These are phyloP conservation scores for Trametes cingulata DNA, from an alignment of 768 basidiomycete genomes.

Conservation along the genomic window DNA sequence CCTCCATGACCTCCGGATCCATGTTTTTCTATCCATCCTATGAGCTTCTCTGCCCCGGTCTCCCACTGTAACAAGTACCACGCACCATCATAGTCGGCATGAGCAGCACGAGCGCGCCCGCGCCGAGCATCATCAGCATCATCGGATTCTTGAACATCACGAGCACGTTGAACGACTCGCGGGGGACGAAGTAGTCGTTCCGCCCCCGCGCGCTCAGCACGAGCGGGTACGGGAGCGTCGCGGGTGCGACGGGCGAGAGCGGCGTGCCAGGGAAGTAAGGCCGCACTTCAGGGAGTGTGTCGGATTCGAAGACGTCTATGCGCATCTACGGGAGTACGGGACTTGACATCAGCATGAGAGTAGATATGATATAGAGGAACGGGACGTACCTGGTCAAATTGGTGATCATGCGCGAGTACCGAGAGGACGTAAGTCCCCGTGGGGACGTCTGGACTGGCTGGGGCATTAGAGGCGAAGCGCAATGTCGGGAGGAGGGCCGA, in stretches of 20 bases:
- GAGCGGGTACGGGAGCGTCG: slow-evolving; percentile 64
- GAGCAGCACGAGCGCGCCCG: slow-evolving; percentile 64
- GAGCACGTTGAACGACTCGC: slow-evolving; percentile 70
- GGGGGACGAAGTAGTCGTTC: slow-evolving; percentile 66
- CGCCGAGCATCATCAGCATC: slow-evolving; percentile 76
- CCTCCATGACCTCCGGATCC: slow-evolving; percentile 69
- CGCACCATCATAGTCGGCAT: slow-evolving; percentile 78
- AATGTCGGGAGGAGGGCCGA: not conserved
- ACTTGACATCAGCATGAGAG: slow-evolving; percentile 4
- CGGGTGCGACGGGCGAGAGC: slow-evolving; percentile 54
- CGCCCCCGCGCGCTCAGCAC: slow-evolving; percentile 53
- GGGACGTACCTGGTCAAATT: slow-evolving; percentile 65
- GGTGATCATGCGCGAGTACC: slow-evolving; percentile 62
- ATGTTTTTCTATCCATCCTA: slow-evolving; percentile 61
- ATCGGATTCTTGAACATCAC: slow-evolving; percentile 83
- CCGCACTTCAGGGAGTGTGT: slow-evolving; percentile 50
- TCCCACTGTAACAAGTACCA: slow-evolving; percentile 36
- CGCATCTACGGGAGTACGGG: slow-evolving; percentile 49
- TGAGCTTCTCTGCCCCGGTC: slow-evolving; percentile 35
- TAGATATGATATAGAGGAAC: not conserved
- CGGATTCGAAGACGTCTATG: slow-evolving; percentile 56
- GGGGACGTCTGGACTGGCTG: slow-evolving; percentile 62
- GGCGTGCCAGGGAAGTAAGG: slow-evolving; percentile 73
- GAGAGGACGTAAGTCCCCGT: slow-evolving; percentile 70
- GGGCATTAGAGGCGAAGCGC: not conserved